Conservation (phyloP, 73 alveolate species). For the Uronychia setigera region DNA sequence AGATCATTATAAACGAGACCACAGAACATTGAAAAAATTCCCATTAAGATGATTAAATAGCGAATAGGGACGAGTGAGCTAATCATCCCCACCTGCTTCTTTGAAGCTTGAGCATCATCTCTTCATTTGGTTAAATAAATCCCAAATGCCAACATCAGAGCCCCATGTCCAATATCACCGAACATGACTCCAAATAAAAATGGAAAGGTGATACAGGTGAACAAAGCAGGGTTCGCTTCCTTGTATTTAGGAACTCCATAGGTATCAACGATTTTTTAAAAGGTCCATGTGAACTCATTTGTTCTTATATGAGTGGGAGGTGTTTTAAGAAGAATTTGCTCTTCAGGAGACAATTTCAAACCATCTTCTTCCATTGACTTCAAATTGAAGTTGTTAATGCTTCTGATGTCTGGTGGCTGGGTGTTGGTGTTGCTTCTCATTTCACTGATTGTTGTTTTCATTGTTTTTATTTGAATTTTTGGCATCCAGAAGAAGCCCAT, state of each 20-base stretch:
- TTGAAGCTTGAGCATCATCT: constrained; percentile 34
- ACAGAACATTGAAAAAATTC: constrained; percentile 77
- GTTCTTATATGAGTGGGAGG: constrained; percentile 90
- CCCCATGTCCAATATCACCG: constrained; percentile 93
- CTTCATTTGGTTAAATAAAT: constrained; percentile 37
- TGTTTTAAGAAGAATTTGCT: no score
- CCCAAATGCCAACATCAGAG: constrained; percentile 55
- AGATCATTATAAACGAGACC: constrained; percentile 86
- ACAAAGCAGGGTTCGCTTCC: constrained; percentile 94
- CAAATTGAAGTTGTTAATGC: background rate
- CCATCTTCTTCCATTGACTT: background rate
- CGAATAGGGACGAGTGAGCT: constrained; percentile 56
- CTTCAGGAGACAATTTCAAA: no score
- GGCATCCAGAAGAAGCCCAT: constrained; percentile 60
- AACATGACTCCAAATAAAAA: constrained; percentile 96
- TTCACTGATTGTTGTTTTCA: background rate
- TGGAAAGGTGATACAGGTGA: constrained; percentile 91
- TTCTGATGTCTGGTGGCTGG: background rate
- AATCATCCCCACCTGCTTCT: constrained; percentile 44
- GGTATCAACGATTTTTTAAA: constrained; percentile 90
- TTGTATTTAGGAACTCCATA: constrained; percentile 95
- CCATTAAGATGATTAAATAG: constrained; percentile 71
- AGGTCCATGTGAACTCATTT: constrained; percentile 83
- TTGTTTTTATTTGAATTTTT: no score
- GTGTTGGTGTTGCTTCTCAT: background rate